Base-by-base conservation (phyloP, 345 rosid genomes). In the Balakata baccata region DNA sequence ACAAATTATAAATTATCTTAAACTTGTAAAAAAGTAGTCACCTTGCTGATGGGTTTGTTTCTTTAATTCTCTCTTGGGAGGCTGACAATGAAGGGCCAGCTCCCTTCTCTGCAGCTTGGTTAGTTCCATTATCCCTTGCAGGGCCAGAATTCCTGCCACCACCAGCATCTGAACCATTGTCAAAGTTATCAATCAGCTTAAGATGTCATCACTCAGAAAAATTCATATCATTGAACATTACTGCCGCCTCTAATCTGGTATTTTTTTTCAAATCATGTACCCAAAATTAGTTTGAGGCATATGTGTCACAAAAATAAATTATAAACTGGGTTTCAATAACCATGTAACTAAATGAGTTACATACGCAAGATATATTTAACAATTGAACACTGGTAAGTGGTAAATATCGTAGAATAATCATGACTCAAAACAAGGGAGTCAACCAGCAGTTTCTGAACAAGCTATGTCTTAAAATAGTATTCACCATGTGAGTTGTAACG, bases 401-500 rank as follows among this genome's bases (percentile, higher is more conserved):
- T 53, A 69, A 59, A 74, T 53, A 73, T 58, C 76, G 45, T 37
- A 78, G 20, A n/a, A 71, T 16, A 73, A 75, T 23, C 46, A n/a
- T 18, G 18, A 50, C 18, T 41, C 75, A 11, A 47, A 43, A 62
- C 47, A 22, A 66, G 41, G 64, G 65, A 76, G 8, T 57, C 71
- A 56, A 57, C 68, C 54, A 59, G 41, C 25, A 66, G 70, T 66
- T 46, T 49, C 25, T 53, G 70, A 70, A 53, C 25, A 49, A n/a
- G 41, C 16, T 63, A 70, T 70, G 0, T 51, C 57, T 64, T 20
- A 37, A 43, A 64, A 38, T 23, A 47, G 51, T 66, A 74, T 58
- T 79, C 88, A 92, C 98, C 97, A 78, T 85, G 85, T 72, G 87
- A 75, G 63, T 83, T 41, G 72, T 84, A 79, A 62, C 85, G 90